Evolutionary conservation across 768 basidiomycete species (phyloP).

Genomic region (Galerina marginata): DNA sequence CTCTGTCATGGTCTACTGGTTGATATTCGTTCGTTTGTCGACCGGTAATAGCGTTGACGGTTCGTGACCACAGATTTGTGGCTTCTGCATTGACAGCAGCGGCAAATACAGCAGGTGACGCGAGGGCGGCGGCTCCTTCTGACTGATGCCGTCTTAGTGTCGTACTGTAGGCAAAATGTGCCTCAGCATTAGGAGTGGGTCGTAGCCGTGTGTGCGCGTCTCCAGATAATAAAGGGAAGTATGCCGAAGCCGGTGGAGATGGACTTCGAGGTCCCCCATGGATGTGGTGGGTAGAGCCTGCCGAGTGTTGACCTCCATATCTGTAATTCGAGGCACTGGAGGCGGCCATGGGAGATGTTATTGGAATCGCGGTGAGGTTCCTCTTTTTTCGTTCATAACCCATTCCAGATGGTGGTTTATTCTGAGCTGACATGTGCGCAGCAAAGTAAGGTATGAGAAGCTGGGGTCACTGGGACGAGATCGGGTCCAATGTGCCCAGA

Average conservation of each 20-base stretch:
- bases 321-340: constrained; percentile 44
- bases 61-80: constrained; percentile 55
- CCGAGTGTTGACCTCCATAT: constrained; percentile 29
- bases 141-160: constrained; percentile 72
- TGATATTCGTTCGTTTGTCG: constrained; percentile 36
- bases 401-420: constrained; percentile 38
- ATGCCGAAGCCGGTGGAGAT: constrained; percentile 83
- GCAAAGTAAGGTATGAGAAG: not conserved
- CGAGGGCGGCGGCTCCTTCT: constrained; percentile 48
- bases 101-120: constrained; percentile 54
- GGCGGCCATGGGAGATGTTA: constrained; percentile 37
- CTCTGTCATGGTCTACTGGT: constrained; percentile 45
- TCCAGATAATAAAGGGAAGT: constrained; percentile 67
- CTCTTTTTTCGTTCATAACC: constrained; percentile 50
- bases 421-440: constrained; percentile 23
- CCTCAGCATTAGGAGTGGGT: constrained; percentile 65
- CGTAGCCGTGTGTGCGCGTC: constrained; percentile 55
- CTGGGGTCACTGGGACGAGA: not conserved
- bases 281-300: not conserved
- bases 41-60: constrained; percentile 46
- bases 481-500: not conserved
- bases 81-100: constrained; percentile 54
- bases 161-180: constrained; percentile 86
- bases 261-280: constrained; percentile 36
- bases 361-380: constrained; percentile 35